Evolutionary conservation across 2,329 filamentous ascomycete genomes (phyloP), one percentile per base, ranked within the genome.

Genomic region (Apiospora koreana): DNA sequence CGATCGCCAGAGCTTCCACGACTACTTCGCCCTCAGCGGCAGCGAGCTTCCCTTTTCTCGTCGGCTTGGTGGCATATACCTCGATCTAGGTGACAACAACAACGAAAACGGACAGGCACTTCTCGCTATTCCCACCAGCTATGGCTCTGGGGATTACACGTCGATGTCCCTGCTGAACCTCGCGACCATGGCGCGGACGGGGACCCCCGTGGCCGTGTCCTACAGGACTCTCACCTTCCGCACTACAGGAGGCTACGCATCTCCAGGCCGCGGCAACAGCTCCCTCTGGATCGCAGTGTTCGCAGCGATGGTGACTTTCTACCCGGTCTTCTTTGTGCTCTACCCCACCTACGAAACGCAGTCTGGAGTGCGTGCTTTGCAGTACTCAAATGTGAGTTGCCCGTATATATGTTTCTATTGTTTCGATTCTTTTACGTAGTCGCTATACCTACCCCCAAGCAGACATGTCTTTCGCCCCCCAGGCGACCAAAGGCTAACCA

Each of bases 321-420:
- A 88, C 74, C 90, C 91, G 1, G 88, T 88, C 1, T 89, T 92
- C 80, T 92, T 92, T 75, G 86, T 88, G 2, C 80, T 93, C 2
- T 92, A 92, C 78, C 88, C 89, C 3, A 91, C 89, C 0, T 81
- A 88, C 65, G 91, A 93, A 78, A 84, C 89, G 43, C 75, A 89
- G 41, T 83, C 86, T 65, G 88, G 90, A 70, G 88, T 93, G 28
- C 82, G 90, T 69, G 88, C 89, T 21, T 80, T 93, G 38, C 89
- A 92, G 77, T 93, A 91, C 80, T 91, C 89, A 73, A 93, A 93
- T 74, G 91, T 91, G 41, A 50, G 21, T 50, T 41, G 2, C 38
- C n/a, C n/a, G n/a, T n/a, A n/a, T n/a, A n/a, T n/a, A n/a, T n/a
- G n/a, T n/a, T n/a, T n/a, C n/a, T n/a, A n/a, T n/a, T n/a, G n/a